These are phyloP conservation scores for Lycium ferocissimum DNA, from an alignment of 257 asterid genomes.

Conservation along the genomic window DNA sequence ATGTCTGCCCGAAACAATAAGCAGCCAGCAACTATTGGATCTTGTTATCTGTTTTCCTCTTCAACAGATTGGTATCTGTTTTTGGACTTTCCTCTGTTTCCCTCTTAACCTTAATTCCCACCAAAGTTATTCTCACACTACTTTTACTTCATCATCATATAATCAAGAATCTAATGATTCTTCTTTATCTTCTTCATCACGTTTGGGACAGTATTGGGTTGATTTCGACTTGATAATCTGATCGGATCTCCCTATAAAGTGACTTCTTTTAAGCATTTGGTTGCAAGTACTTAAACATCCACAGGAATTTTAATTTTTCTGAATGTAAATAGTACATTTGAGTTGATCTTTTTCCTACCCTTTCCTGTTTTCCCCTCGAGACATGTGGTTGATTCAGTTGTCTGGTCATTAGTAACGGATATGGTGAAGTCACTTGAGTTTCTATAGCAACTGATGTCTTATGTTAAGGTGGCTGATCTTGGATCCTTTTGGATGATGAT, in stretches of 20 bases:
- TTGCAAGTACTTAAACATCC: background rate
- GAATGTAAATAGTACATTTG: conserved; percentile 10
- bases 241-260: conserved; percentile 15
- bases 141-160: conserved; percentile 19
- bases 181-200: background rate
- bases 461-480: background rate
- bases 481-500: conserved; percentile 6
- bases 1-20: conserved; percentile 36
- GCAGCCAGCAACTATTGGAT: conserved; percentile 45
- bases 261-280: conserved; percentile 8
- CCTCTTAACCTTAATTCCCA: conserved; percentile 5
- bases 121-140: background rate
- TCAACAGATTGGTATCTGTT: conserved; percentile 40
- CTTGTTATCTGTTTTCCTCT: conserved; percentile 47
- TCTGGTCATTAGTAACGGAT: background rate
- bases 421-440: background rate
- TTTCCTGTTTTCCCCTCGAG: background rate
- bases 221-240: conserved; percentile 20
- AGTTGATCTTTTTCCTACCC: background rate
- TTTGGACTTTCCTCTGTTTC: conserved; percentile 44
- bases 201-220: conserved; percentile 16
- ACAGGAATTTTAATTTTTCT: background rate
- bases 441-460: background rate
- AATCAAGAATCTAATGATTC: background rate
- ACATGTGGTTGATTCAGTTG: background rate